Conservation (phyloP, 176 grass and related monocot genomes). For the Musa itinerans region DNA sequence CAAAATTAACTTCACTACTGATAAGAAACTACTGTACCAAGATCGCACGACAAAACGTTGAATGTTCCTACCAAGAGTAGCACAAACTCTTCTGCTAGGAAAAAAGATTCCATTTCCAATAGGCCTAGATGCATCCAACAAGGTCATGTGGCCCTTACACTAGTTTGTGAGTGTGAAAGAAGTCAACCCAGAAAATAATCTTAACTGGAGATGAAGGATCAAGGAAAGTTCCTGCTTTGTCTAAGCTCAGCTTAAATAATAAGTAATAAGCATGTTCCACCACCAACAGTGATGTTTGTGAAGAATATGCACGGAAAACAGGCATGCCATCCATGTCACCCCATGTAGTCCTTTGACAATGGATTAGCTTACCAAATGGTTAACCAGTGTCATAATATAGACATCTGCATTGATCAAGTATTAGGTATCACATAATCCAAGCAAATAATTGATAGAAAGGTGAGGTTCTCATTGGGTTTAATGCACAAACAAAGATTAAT, state of each 20-base stretch:
- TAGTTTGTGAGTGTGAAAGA: background rate
- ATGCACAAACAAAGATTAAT: background rate
- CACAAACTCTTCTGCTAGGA: no score
- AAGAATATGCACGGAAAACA: background rate
- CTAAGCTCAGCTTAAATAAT: background rate
- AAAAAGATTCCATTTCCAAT: no score
- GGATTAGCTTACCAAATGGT: background rate
- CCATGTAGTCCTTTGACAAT: no score
- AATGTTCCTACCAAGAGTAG: no score
- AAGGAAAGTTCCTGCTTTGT: background rate
- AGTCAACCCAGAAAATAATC: background rate
- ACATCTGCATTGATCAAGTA: background rate
- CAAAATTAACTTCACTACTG: no score
- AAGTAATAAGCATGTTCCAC: background rate
- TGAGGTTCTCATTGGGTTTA: background rate
- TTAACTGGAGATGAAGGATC: background rate
- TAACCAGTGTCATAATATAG: background rate
- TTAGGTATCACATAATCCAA: background rate
- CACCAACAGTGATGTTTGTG: background rate
- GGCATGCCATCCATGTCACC: background rate
- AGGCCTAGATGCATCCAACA: no score
- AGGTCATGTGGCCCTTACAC: no score
- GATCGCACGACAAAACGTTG: no score
- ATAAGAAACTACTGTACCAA: no score
- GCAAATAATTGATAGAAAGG: background rate